phyloP scores from a whole-genome alignment of 805 yeast species.

The Wickerhamomyces subpelliculosus region DNA sequence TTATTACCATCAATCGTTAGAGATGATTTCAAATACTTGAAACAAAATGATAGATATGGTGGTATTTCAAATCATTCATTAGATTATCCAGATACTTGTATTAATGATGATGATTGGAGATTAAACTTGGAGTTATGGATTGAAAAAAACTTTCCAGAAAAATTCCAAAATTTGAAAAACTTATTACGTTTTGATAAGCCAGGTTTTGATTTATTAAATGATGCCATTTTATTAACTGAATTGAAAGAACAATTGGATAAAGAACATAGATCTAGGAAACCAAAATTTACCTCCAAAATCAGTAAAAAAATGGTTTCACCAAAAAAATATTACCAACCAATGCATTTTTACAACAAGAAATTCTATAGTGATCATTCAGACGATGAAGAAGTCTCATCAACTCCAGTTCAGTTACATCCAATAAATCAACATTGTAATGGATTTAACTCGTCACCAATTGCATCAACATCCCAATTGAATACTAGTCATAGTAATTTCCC shows the following conservation, averaged over 20 bases:
- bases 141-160: slow-evolving; percentile 33
- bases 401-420: neutral
- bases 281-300: slow-evolving; percentile 23
- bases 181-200: slow-evolving; percentile 26
- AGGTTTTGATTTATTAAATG: slow-evolving; percentile 23
- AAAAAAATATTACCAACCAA: slow-evolving; percentile 6
- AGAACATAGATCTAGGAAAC: slow-evolving; percentile 14
- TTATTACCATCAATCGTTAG: slow-evolving; percentile 5
- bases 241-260: slow-evolving; percentile 19
- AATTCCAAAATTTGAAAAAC: slow-evolving; percentile 31
- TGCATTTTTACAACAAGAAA: slow-evolving; percentile 8
- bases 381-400: slow-evolving; percentile 6
- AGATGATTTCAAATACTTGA: slow-evolving; percentile 13
- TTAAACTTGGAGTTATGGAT: slow-evolving; percentile 33
- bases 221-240: slow-evolving; percentile 20
- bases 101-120: slow-evolving; percentile 39
- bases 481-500: slow-evolving; percentile 13
- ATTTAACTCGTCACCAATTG: slow-evolving; percentile 1
- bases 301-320: slow-evolving; percentile 21
- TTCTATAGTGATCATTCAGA: slow-evolving; percentile 6
- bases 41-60: slow-evolving; percentile 14
- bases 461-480: slow-evolving; percentile 7
- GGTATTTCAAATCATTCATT: slow-evolving; percentile 10
- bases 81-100: slow-evolving; percentile 26
- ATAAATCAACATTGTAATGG: neutral